phyloP scores from a whole-genome alignment of 441 rosid genomes.

The Rhodomyrtus psidioides region DNA sequence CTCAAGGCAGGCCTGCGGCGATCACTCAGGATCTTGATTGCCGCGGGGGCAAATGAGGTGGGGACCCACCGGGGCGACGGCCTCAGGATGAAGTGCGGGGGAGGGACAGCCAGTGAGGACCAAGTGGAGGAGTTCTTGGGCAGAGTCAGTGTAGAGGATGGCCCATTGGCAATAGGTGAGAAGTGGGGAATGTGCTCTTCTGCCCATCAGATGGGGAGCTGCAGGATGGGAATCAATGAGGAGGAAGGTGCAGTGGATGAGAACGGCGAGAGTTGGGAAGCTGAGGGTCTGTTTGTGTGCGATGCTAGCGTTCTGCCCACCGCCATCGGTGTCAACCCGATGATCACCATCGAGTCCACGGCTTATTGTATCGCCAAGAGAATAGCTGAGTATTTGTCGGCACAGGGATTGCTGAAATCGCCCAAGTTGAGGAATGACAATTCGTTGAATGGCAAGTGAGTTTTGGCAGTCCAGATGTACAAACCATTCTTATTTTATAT shows the following conservation, averaged over 20 bases:
- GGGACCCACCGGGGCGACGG: constrained; percentile 89
- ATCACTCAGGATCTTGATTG: constrained; percentile 62
- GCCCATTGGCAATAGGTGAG: constrained; percentile 30
- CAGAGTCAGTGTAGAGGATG: constrained; percentile 28
- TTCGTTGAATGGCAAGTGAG: background rate
- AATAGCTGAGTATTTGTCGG: constrained; percentile 30
- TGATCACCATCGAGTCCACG: constrained; percentile 85
- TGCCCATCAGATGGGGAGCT: constrained; percentile 98
- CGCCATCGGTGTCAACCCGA: constrained; percentile 91
- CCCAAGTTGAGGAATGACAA: background rate
- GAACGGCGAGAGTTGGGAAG: constrained; percentile 94
- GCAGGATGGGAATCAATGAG: constrained; percentile 64
- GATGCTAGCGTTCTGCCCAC: constrained; percentile 76
- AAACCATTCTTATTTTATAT: background rate
- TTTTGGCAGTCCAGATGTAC: background rate
- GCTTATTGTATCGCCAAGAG: constrained; percentile 67
- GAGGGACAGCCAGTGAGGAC: constrained; percentile 20
- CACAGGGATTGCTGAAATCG: background rate
- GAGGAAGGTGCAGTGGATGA: constrained; percentile 69
- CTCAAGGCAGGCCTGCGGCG: constrained; percentile 49
- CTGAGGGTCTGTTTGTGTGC: constrained; percentile 75
- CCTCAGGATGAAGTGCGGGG: constrained; percentile 53
- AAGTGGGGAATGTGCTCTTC: constrained; percentile 43
- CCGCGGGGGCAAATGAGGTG: constrained; percentile 93
- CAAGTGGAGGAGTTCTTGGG: constrained; percentile 57